These are phyloP conservation scores for Murraya paniculata DNA, from an alignment of 345 rosid genomes.

Conservation along the genomic window DNA sequence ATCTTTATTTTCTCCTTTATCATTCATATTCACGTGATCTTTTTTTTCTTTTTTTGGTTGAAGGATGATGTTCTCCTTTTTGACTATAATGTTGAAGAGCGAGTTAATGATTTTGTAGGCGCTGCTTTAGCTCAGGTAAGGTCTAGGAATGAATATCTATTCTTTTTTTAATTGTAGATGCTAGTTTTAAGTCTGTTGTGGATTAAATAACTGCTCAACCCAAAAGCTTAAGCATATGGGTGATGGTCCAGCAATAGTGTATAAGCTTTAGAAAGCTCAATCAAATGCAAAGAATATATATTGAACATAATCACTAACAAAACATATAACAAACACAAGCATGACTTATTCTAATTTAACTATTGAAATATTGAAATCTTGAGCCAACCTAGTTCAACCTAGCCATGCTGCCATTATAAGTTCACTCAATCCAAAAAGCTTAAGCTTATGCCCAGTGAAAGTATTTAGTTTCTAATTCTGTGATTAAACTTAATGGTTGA, in stretches of 20 bases:
- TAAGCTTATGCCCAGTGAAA: neutral
- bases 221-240: neutral
- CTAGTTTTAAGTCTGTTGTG: neutral
- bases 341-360: neutral
- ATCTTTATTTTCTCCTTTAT: conserved; percentile 13
- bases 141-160: conserved; percentile 1
- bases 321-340: neutral
- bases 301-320: neutral
- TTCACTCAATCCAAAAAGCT: neutral
- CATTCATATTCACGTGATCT: conserved; percentile 21
- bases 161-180: neutral
- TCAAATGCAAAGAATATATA: neutral
- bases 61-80: conserved; percentile 80
- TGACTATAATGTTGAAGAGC: conserved; percentile 89
- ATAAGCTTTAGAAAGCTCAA: neutral
- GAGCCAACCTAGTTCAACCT: neutral
- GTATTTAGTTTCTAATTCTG: neutral
- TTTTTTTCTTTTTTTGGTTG: conserved; percentile 8
- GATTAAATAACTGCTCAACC: neutral
- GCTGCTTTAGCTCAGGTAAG: conserved; percentile 83
- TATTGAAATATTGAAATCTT: neutral
- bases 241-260: neutral
- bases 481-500: neutral
- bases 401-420: neutral
- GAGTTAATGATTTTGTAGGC: conserved; percentile 79